Evolutionary conservation across 2,329 filamentous ascomycete genomes (phyloP).

Genomic region (Gremmenia infestans): DNA sequence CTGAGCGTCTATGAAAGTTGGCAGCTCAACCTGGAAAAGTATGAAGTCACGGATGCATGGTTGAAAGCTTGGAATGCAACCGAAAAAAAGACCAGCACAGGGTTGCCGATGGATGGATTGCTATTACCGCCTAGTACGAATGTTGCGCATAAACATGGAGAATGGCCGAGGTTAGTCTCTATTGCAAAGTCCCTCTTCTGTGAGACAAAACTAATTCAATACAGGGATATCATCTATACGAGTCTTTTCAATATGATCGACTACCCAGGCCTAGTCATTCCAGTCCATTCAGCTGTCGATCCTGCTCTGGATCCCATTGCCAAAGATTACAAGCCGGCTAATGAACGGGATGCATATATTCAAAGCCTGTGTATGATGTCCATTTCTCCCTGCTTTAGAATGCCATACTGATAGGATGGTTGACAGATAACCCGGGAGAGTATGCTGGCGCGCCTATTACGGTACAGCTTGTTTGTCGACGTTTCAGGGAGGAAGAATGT

Average conservation of each 20-base stretch:
- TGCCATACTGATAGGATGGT: not conserved
- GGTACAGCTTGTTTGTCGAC: constrained; percentile 6
- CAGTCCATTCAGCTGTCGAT: constrained; percentile 33
- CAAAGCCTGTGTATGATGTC: constrained; percentile 5
- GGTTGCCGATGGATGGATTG: no score
- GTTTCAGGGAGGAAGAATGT: constrained; percentile 7
- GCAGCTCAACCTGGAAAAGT: no score
- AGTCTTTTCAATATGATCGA: constrained; percentile 56
- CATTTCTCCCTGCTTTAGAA: not conserved
- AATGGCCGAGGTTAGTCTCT: no score
- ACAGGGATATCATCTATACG: constrained; percentile 40
- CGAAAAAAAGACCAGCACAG: no score
- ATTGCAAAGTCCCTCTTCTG: no score
- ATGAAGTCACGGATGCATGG: no score
- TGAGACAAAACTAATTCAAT: no score
- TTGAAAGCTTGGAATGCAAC: no score
- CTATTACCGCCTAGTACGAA: no score
- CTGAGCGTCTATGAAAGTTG: no score
- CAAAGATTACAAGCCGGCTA: constrained; percentile 4
- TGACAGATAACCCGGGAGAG: constrained; percentile 1
- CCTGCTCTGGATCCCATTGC: constrained; percentile 4
- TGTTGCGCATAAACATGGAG: no score
- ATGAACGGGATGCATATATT: not conserved
- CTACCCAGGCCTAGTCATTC: constrained; percentile 51
- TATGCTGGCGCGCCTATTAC: constrained; percentile 5